These are phyloP conservation scores for Leccinum broughii DNA, from an alignment of 768 basidiomycete species.

Conservation along the genomic window DNA sequence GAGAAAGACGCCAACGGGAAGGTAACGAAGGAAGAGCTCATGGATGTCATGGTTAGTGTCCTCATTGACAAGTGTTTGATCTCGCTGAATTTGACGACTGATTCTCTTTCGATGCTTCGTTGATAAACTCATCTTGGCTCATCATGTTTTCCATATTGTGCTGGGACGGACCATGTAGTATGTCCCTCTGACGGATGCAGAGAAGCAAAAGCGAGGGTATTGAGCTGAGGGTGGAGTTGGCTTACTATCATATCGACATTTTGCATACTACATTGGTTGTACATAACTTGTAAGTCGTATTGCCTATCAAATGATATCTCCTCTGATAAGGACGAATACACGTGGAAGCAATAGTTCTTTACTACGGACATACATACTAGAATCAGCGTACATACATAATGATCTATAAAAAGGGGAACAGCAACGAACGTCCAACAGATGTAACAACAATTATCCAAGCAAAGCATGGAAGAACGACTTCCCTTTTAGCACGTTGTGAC, in stretches of 20 bases:
- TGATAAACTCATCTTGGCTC: neutral
- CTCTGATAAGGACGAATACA: neutral
- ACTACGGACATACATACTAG: neutral
- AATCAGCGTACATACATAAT: slow-evolving; percentile 14
- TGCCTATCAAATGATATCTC: neutral
- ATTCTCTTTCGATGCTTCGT: neutral
- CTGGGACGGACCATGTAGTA: slow-evolving; percentile 42
- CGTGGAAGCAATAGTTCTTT: too few relatives aligned
- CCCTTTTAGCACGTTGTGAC: neutral
- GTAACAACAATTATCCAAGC: neutral
- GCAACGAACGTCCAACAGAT: neutral
- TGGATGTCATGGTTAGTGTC: slow-evolving; percentile 74
- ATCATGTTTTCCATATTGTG: neutral
- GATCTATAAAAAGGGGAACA: slow-evolving; percentile 17
- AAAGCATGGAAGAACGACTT: neutral
- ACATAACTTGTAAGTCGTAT: neutral
- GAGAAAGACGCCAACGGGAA: slow-evolving; percentile 76
- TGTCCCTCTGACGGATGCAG: slow-evolving; percentile 66
- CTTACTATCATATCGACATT: too few relatives aligned
- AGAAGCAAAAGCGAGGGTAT: slow-evolving; percentile 39
- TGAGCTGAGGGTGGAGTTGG: slow-evolving; percentile 6
- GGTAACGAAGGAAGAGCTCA: slow-evolving; percentile 63
- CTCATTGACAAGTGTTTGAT: slow-evolving; percentile 6
- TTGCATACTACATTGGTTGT: too few relatives aligned
- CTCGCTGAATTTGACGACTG: slow-evolving; percentile 14